Evolutionary conservation across 345 rosid species (phyloP), one percentile per base, ranked within the genome.

Genomic region (Lumnitzera racemosa): DNA sequence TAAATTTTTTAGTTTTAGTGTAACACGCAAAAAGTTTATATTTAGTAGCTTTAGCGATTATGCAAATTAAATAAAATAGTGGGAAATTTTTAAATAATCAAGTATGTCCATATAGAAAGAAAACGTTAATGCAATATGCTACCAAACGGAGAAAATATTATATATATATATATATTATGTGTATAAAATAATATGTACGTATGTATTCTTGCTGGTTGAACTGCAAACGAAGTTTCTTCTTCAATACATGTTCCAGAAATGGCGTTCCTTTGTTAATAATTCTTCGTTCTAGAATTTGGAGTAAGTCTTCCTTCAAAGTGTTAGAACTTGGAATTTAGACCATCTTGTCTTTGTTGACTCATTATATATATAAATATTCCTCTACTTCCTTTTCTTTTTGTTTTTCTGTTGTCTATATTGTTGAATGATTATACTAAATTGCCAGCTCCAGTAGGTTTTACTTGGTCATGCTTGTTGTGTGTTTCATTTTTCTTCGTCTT

Each of bases 401-500:
- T 15, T 1, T 20, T 48, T 13, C 31, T 17, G 10, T 49, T 8
- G 47, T 15, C 49, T 29, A 46, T 16, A 58, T 2, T 15, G 36
- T 41, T 31, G 25, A 53, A 24, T 24, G 24, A 27, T 53, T 46
- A 16, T 23, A 36, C 43, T 6, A 36, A 36, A 7, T 36, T 36
- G 43, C 43, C 43, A 36, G 9, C 43, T 36, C 43, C 43, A 36
- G 10, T 36, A 36, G 24, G 52, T 61, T 78, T 81, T 74, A 79
- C 84, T 61, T 48, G 75, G 81, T 84, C 85, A 50, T 69, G 23
- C 36, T 64, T 72, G 71, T 36, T 36, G 43, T 36, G 72, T 66
- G 41, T 81, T 79, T 77, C 77, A 81, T 71, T 81, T 81, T 73
- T 69, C 86, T 65, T 58, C 75, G 51, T 55, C 59, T 60, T 56